Base-by-base conservation (phyloP, 1,139 yeast species). In the Saccharomyces uvarum region DNA sequence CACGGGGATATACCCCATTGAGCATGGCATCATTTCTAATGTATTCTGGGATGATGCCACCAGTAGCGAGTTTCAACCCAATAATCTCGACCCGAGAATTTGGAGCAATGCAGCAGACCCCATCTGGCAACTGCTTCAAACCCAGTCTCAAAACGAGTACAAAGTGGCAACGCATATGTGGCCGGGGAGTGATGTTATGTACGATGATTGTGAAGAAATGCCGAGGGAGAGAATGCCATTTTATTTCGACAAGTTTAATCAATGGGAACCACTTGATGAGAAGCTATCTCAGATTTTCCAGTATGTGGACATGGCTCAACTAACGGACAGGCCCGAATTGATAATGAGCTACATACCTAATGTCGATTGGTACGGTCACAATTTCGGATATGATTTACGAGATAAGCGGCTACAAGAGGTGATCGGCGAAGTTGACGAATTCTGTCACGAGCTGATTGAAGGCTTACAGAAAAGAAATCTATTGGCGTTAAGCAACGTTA, bases 111-210 rank as follows among this genome's bases (percentile, higher is more conserved):
- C 95, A 8, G 96, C 96, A 31, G 95, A 88, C 66, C 95, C 97
- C 0, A 69, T 90, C 28, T 90, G 97, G 97, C 73, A 77, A 49
- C 87, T 96, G 0, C 90, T 95, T 0, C 74, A 75, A 27, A 69
- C 69, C n/a, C 53, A 53, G 42, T 11, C 50, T 6, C 47, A 55
- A 8, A 47, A 49, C 31, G 50, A 83, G 0, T 78, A 87, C 4
- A 75, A 75, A 13, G 74, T 86, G 2, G 96, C 95, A 0, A 84
- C 88, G n/a, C 96, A 90, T 68, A 89, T 90, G 96, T 90, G 96
- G 96, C 97, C 97, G 0, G 96, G 97, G 0, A 83, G 90, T 57
- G 96, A 88, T 63, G 95, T 85, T 3, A 78, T 76, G 53, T 75
- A 81, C 75, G 74, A 62, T 26, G 51, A 60, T 56, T 41, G 65